These are phyloP conservation scores for Parmelia sp. DNA, from an alignment of 495 filamentous ascomycete species.

Conservation along the genomic window DNA sequence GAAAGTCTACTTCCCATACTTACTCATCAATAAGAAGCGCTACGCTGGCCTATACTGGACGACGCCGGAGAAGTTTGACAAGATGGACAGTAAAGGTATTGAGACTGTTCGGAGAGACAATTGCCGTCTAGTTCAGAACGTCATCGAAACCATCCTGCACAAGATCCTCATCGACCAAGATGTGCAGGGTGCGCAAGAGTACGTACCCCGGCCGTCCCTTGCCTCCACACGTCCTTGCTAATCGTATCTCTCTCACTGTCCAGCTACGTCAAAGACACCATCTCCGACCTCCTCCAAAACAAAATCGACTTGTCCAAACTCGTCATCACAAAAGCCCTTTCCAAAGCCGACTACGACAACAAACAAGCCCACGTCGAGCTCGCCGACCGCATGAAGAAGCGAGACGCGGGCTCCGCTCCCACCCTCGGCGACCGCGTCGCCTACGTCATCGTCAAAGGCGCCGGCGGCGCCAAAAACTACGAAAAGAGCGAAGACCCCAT, in stretches of 20 bases:
- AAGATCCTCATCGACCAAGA: constrained; percentile 95
- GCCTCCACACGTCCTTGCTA: not conserved
- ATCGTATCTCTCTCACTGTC: not conserved
- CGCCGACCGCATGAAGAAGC: constrained; percentile 89
- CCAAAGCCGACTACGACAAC: constrained; percentile 72
- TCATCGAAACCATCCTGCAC: constrained; percentile 92
- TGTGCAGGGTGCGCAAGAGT: constrained; percentile 86
- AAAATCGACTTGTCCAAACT: constrained; percentile 98
- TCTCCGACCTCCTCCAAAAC: constrained; percentile 92
- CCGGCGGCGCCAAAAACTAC: constrained; percentile 82
- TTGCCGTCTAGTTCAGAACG: constrained; percentile 87
- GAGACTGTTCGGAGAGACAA: constrained; percentile 97
- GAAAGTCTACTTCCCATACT: constrained; percentile 97
- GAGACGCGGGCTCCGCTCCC: constrained; percentile 92
- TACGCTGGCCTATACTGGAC: constrained; percentile 98
- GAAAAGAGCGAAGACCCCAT: constrained; percentile 95
- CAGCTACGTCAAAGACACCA: constrained; percentile 94
- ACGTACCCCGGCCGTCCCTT: constrained; percentile 34
- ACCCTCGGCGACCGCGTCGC: constrained; percentile 91
- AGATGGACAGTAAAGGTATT: constrained; percentile 99
- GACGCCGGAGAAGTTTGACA: constrained; percentile 87
- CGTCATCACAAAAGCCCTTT: constrained; percentile 95
- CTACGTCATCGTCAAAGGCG: constrained; percentile 95
- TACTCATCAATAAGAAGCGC: constrained; percentile 99
- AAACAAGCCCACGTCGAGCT: constrained; percentile 97